Evolutionary conservation across 73 alveolate species (phyloP).

Genomic region (Symbiodinium pilosum): DNA sequence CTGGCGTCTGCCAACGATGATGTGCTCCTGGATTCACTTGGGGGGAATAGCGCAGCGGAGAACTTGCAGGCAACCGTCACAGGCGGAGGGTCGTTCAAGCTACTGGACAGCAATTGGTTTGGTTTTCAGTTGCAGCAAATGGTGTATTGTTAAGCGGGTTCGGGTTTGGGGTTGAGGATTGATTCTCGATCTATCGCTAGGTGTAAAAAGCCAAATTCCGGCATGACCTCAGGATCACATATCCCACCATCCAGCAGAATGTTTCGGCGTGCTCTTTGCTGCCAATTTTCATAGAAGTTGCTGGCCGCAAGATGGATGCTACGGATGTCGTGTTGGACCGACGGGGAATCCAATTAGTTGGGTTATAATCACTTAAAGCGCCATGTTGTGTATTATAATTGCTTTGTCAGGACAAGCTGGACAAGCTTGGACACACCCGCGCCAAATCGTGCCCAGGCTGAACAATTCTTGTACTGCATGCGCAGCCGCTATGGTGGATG

Average conservation of each 20-base stretch:
- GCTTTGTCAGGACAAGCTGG: neutral
- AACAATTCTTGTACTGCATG: too few relatives aligned
- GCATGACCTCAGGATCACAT: neutral
- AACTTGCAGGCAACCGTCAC: neutral
- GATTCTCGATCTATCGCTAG: neutral
- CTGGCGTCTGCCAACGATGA: neutral
- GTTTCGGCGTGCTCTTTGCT: neutral
- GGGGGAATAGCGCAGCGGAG: neutral
- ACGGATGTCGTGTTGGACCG: neutral
- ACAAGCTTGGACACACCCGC: neutral
- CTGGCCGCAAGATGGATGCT: neutral
- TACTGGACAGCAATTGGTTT: neutral
- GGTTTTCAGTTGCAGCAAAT: too few relatives aligned
- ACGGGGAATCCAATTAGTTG: too few relatives aligned
- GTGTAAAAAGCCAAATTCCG: neutral
- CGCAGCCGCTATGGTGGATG: neutral
- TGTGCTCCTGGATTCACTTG: neutral
- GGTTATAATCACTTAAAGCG: neutral
- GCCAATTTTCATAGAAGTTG: neutral
- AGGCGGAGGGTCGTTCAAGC: neutral
- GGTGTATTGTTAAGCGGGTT: too few relatives aligned
- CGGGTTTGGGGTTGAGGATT: too few relatives aligned
- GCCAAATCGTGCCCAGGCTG: neutral
- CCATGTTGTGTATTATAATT: neutral
- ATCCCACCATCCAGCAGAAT: neutral